Evolutionary conservation across 306 rosid genomes (phyloP).

Genomic region (Sophora flavescens): DNA sequence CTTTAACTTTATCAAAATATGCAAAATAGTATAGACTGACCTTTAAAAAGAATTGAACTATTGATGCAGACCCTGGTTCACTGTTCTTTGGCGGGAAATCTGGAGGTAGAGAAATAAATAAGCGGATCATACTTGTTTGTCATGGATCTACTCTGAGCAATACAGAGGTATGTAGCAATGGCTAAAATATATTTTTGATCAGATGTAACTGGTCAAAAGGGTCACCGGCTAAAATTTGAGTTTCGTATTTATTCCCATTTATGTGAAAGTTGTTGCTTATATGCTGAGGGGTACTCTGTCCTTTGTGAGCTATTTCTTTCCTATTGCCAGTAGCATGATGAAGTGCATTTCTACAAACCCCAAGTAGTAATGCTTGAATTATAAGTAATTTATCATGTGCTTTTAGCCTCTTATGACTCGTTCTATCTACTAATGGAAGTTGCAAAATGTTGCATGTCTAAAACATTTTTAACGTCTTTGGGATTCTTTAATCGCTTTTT

Average conservation of each 20-base stretch:
- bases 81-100: too few species aligned
- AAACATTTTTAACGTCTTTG: conserved; percentile 3
- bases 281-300: background rate
- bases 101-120: too few species aligned
- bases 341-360: conserved; percentile 22
- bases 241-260: conserved; percentile 26
- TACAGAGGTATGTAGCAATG: conserved; percentile 57
- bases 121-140: too few species aligned
- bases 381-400: conserved; percentile 11
- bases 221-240: background rate
- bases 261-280: conserved; percentile 37
- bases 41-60: too few species aligned
- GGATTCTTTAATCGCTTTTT: conserved; percentile 23
- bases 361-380: background rate
- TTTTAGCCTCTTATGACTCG: background rate
- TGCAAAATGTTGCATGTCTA: conserved; percentile 12
- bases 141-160: too few species aligned
- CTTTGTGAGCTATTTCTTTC: conserved; percentile 29
- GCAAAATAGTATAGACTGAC: too few species aligned
- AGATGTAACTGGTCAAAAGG: conserved; percentile 30
- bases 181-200: conserved; percentile 38
- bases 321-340: background rate
- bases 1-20: too few species aligned
- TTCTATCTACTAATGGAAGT: conserved; percentile 23
- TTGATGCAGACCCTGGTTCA: too few species aligned